Evolutionary conservation across 2,329 filamentous ascomycete genomes (phyloP).

Genomic region (Penicillium sp.): DNA sequence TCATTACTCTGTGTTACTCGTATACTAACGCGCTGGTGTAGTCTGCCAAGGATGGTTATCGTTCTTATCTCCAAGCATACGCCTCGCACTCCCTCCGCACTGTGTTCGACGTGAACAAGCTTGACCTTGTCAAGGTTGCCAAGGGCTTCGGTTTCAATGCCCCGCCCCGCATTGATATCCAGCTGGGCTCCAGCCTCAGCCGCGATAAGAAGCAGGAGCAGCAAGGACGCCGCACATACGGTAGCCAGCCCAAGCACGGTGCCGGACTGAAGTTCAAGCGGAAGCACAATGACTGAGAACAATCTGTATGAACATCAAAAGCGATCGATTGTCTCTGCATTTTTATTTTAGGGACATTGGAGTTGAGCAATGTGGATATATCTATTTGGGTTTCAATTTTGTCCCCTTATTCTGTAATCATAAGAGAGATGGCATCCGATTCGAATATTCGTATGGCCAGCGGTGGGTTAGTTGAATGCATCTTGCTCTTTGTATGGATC

Average conservation of each 20-base stretch:
- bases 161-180: conserved; percentile 76
- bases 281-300: conserved; percentile 39
- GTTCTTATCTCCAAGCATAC: conserved; percentile 92
- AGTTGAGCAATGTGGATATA: conserved; percentile 29
- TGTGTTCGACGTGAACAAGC: conserved; percentile 80
- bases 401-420: background rate
- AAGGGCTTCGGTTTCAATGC: conserved; percentile 78
- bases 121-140: conserved; percentile 79
- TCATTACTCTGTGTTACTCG: background rate
- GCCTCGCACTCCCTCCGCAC: conserved; percentile 78
- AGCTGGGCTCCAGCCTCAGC: conserved; percentile 72
- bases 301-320: conserved; percentile 23
- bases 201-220: conserved; percentile 64
- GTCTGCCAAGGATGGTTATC: conserved; percentile 71
- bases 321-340: conserved; percentile 25
- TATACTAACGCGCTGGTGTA: conserved; percentile 25
- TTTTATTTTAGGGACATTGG: conserved; percentile 21
- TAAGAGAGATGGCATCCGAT: background rate
- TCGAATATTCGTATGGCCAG: background rate
- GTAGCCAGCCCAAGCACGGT: conserved; percentile 65
- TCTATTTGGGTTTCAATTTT: conserved; percentile 21
- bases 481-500: background rate
- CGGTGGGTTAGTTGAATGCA: background rate
- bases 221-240: conserved; percentile 67
- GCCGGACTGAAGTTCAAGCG: conserved; percentile 59